Base-by-base conservation (phyloP, 1,284 basidiomycete species). In the Anthracocystis walkeri region DNA sequence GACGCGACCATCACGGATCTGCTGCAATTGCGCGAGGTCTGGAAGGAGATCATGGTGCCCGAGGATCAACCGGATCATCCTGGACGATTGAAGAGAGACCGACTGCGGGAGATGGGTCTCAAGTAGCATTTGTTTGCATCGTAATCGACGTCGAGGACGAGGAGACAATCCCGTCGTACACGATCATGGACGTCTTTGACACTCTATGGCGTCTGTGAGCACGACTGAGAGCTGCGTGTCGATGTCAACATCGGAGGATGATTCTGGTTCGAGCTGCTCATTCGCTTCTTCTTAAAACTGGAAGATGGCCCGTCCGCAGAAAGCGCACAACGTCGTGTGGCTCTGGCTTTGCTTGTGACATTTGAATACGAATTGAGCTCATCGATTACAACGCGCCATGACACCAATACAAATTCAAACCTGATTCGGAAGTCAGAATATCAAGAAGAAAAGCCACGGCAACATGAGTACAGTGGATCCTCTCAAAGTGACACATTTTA, bases 41-140 rank as follows among this genome's bases (percentile, higher is more conserved):
- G 82, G 82, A 58, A 53, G 11, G 71, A 77, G 18, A 65, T 83
- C 63, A 77, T 82, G 52, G 58, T 81, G 18, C 77, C 77, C 7
- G 65, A 68, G 23, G 58, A 65, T 20, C 53, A 65, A 33, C 48
- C 54, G 3, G 70, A 78, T 23, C 77, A 78, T 54, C 73, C 77
- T 2, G 77, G 77, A 8, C 51, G 77, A 12, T 53, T 68, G 29
- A 56, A 44, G 35, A 40, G 63, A 50, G 64, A 75, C 38, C 52
- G 40, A 4, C 20, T 71, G 23, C 59, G 45, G 27, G 64, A 58
- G 14, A 51, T 71, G 60, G 73, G 67, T 27, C 61, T 75, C 59
- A 74, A 74, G 55, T 74, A 54, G 20, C 8, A 29, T 31, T 16
- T 38, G 35, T 16, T 16, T 14, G 35, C 12, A 38, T 38, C 35